These are phyloP conservation scores for Nepenthes gracilis DNA, from an alignment of 148 eudicot genomes.

Conservation along the genomic window DNA sequence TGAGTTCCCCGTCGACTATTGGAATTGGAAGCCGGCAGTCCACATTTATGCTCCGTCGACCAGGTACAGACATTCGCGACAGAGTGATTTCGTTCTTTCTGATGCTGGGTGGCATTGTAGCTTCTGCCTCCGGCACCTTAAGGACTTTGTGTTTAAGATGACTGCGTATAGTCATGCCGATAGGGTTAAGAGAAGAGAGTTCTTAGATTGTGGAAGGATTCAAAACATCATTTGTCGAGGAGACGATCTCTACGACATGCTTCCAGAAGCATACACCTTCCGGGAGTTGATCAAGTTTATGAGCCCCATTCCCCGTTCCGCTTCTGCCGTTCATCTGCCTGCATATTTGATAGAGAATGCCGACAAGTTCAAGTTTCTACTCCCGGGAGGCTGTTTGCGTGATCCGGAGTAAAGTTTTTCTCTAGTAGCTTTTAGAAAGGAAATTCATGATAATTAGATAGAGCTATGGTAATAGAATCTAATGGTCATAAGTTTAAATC, in stretches of 20 bases:
- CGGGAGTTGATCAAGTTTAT: conserved; percentile 60
- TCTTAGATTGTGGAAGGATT: conserved; percentile 41
- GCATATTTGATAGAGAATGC: conserved; percentile 62
- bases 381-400: conserved; percentile 84
- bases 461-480: too few species aligned
- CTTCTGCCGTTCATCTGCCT: conserved; percentile 73
- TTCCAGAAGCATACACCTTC: conserved; percentile 82
- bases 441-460: too few species aligned
- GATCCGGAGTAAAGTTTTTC: conserved; percentile 11
- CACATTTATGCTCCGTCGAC: conserved; percentile 39
- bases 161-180: conserved; percentile 91
- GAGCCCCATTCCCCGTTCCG: conserved; percentile 62
- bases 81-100: conserved; percentile 44
- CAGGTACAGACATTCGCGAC: conserved; percentile 54
- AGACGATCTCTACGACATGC: conserved; percentile 77
- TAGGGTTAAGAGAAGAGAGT: conserved; percentile 50
- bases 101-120: conserved; percentile 97
- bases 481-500: too few species aligned
- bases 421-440: neutral
- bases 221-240: conserved; percentile 58
- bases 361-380: conserved; percentile 60
- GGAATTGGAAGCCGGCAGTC: conserved; percentile 72
- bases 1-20: conserved; percentile 80
- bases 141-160: conserved; percentile 80
- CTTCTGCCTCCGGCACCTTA: conserved; percentile 59